phyloP scores from a whole-genome alignment of 139 green algal genomes.

The Penium margaritaceum region DNA sequence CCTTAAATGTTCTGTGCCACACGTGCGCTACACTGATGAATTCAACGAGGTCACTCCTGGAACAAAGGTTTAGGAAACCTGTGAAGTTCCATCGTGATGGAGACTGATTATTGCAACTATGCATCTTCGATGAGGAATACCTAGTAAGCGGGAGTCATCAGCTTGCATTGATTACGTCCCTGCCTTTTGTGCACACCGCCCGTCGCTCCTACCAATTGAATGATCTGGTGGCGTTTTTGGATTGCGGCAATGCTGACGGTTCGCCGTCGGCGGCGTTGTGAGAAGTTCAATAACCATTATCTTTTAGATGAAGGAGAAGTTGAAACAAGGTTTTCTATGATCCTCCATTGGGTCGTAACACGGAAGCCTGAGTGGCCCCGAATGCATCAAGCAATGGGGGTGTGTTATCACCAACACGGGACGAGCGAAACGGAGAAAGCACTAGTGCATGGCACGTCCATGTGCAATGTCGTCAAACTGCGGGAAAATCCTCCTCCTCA shows the following conservation, averaged over 20 bases:
- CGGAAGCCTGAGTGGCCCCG: too few species aligned
- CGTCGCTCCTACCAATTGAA: too few species aligned
- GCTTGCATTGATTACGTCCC: conserved; percentile 77
- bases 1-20: conserved; percentile 99
- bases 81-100: conserved; percentile 88
- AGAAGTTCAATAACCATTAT: conserved; percentile 66
- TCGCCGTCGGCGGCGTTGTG: conserved; percentile 44
- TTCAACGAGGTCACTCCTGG: conserved; percentile 61
- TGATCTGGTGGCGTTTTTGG: conserved; percentile 64
- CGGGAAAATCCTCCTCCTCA: too few species aligned
- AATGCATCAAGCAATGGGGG: too few species aligned
- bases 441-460: too few species aligned
- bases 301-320: conserved; percentile 79
- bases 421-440: too few species aligned
- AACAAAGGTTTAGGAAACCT: conserved; percentile 83
- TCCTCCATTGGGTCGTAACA: too few species aligned
- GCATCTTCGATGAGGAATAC: conserved; percentile 96
- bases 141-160: conserved; percentile 95
- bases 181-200: too few species aligned
- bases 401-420: too few species aligned
- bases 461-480: too few species aligned
- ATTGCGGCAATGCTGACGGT: conserved; percentile 54
- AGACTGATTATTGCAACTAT: conserved; percentile 97
- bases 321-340: conserved; percentile 75
- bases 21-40: conserved; percentile 53